Evolutionary conservation across 164 flowering plant species (phyloP).

Genomic region (Aristolochia californica): DNA sequence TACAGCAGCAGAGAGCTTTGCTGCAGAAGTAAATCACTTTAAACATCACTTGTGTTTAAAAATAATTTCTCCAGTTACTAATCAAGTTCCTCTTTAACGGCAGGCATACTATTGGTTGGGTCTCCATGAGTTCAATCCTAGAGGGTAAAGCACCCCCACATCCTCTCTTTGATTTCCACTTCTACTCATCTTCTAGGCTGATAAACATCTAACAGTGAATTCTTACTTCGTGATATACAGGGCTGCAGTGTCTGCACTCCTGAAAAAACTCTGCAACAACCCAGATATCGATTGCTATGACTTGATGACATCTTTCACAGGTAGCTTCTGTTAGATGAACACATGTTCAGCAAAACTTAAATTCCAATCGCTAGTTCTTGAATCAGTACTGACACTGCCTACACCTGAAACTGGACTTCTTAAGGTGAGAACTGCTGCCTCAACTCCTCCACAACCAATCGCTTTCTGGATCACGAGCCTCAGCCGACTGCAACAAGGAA

Average conservation of each 20-base stretch:
- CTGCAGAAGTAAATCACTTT: conserved; percentile 39
- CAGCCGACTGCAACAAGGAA: conserved; percentile 69
- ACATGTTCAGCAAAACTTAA: neutral
- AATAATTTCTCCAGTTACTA: neutral
- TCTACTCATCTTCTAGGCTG: neutral
- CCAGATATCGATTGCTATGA: conserved; percentile 43
- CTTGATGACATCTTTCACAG: conserved; percentile 45
- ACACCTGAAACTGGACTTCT: neutral
- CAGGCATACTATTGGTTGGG: conserved; percentile 43
- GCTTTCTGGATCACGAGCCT: conserved; percentile 50
- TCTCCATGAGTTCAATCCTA: conserved; percentile 40
- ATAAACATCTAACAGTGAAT: neutral
- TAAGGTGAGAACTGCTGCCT: conserved; percentile 74
- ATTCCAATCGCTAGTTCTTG: too few relatives aligned
- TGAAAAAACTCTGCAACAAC: conserved; percentile 34
- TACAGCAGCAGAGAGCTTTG: conserved; percentile 35
- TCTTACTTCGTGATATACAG: conserved; percentile 21
- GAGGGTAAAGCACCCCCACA: conserved; percentile 30
- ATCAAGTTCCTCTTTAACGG: neutral
- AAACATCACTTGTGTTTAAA: neutral
- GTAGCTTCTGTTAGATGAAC: conserved; percentile 15
- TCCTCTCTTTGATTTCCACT: neutral
- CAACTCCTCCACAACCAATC: conserved; percentile 33
- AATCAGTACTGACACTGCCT: neutral
- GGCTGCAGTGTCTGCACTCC: conserved; percentile 24